Evolutionary conservation across 2,329 filamentous ascomycete genomes (phyloP).

Genomic region (Juglanconis oblonga): DNA sequence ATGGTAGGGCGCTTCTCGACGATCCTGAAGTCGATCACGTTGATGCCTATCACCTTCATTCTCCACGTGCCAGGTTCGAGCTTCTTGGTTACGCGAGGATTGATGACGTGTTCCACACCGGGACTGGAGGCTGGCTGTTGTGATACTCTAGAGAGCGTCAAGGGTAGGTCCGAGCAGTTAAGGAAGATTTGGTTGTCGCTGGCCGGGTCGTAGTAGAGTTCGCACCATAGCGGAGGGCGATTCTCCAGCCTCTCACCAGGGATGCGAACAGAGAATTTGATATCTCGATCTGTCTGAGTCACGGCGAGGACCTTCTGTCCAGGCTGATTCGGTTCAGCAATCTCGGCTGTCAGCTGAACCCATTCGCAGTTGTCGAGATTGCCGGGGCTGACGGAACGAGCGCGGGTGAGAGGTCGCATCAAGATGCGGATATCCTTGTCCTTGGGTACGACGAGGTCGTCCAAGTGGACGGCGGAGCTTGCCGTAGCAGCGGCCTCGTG

Average conservation of each 20-base stretch:
- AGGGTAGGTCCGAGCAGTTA: slow-evolving; percentile 54
- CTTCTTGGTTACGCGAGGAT: slow-evolving; percentile 42
- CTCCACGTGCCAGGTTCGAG: slow-evolving; percentile 56
- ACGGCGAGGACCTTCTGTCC: slow-evolving; percentile 57
- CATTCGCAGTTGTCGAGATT: slow-evolving; percentile 53
- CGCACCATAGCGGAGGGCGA: slow-evolving; percentile 54
- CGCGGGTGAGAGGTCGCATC: slow-evolving; percentile 51
- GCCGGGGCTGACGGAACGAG: slow-evolving; percentile 54
- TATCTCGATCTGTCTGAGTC: slow-evolving; percentile 57
- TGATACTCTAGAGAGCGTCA: slow-evolving; percentile 46
- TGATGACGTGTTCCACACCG: slow-evolving; percentile 31
- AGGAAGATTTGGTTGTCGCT: slow-evolving; percentile 57
- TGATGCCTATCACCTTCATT: slow-evolving; percentile 46
- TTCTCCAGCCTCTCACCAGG: slow-evolving; percentile 44
- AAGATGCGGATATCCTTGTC: slow-evolving; percentile 56
- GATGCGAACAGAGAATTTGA: slow-evolving; percentile 58
- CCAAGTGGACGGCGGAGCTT: slow-evolving; percentile 48
- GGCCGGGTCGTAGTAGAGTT: slow-evolving; percentile 58
- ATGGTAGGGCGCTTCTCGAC: slow-evolving; percentile 51
- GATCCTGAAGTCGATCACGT: slow-evolving; percentile 57
- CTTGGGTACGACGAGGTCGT: slow-evolving; percentile 41
- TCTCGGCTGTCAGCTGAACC: slow-evolving; percentile 54
- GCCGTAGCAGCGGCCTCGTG: slow-evolving; percentile 27
- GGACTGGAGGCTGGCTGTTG: slow-evolving; percentile 35
- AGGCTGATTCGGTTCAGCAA: slow-evolving; percentile 48